These are phyloP conservation scores for Phellinidium pouzarii DNA, from an alignment of 1,284 basidiomycete genomes.

Conservation along the genomic window DNA sequence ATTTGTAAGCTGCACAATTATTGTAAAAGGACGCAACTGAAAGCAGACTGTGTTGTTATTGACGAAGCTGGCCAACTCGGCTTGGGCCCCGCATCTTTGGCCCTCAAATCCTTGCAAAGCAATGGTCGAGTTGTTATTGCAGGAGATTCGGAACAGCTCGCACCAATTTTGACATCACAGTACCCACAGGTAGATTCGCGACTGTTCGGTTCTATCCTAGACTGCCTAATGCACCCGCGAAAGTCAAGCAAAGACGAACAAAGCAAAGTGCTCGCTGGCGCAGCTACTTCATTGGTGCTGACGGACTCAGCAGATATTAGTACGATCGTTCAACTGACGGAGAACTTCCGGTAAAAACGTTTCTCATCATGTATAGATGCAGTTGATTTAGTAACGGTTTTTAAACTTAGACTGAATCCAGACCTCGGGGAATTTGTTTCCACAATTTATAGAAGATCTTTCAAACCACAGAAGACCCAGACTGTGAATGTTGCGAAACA, in stretches of 20 bases:
- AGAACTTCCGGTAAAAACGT: slow-evolving; percentile 36
- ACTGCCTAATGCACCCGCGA: slow-evolving; percentile 34
- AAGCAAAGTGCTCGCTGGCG: not conserved
- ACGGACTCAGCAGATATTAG: slow-evolving; percentile 18
- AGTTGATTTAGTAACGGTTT: too few relatives aligned
- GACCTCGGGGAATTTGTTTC: slow-evolving; percentile 45
- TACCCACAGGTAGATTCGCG: slow-evolving; percentile 35
- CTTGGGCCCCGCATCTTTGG: slow-evolving; percentile 37
- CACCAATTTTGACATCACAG: slow-evolving; percentile 39
- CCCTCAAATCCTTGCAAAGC: slow-evolving; percentile 34
- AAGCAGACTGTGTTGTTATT: slow-evolving; percentile 37
- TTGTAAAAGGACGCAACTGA: slow-evolving; percentile 32
- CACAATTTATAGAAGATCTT: slow-evolving; percentile 40
- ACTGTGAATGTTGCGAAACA: slow-evolving; percentile 32
- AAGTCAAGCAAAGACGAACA: slow-evolving; percentile 20
- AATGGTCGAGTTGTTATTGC: slow-evolving; percentile 38
- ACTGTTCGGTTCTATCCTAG: slow-evolving; percentile 43
- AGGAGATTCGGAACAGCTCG: slow-evolving; percentile 45
- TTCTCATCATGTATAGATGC: too few relatives aligned
- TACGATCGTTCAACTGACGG: slow-evolving; percentile 40
- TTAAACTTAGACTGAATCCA: slow-evolving; percentile 40
- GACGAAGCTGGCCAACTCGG: slow-evolving; percentile 46
- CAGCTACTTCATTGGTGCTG: not conserved
- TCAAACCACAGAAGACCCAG: slow-evolving; percentile 41
- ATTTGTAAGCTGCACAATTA: slow-evolving; percentile 37